Evolutionary conservation across 2,329 filamentous ascomycete genomes (phyloP), one percentile per base, ranked within the genome.

Genomic region (Colletotrichum spaethianum): DNA sequence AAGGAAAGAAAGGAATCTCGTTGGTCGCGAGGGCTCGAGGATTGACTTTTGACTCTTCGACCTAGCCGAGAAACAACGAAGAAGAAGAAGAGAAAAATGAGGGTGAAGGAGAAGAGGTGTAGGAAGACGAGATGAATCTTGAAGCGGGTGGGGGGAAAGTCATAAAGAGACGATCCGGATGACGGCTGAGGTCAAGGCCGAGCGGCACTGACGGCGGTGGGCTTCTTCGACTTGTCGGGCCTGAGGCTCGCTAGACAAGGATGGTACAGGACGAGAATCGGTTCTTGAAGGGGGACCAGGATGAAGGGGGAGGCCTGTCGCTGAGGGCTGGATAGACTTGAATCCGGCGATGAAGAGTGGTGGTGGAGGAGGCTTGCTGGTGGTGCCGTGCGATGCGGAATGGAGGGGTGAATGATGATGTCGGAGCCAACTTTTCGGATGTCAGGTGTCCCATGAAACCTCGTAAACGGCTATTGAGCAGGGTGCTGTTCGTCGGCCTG

Each of bases 41-140:
- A 74, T 77, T 75, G 78, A 78, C 78, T 80, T 40, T 53, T 80
- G 79, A 82, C 81, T 83, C 81, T 84, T 85, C 83, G 81, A 83
- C 83, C 82, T 84, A 80, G 81, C 82, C 82, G 81, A 81, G 76
- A 80, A 77, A 75, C 75, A 75, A 78, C 55, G 76, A 75, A 74
- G 78, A 75, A 74, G 78, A 75, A 75, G 77, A 78, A 78, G 77
- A 79, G 76, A 75, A 78, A 78, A 76, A 75, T 75, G 76, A 80
- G 67, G 78, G 77, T 75, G 75, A 73, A 74, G 73, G 62, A 74
- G 61, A 70, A 72, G 74, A 77, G 74, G 77, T 67, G 75, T 55
- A 60, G 69, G 72, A 72, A 61, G 63, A 60, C 72, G 60, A 70
- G 68, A 73, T n/a, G 61, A 63, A 68, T 73, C 72, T 73, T 73